Evolutionary conservation across 805 yeast species (phyloP).

Genomic region (Cyberlindnera misumaiensis): DNA sequence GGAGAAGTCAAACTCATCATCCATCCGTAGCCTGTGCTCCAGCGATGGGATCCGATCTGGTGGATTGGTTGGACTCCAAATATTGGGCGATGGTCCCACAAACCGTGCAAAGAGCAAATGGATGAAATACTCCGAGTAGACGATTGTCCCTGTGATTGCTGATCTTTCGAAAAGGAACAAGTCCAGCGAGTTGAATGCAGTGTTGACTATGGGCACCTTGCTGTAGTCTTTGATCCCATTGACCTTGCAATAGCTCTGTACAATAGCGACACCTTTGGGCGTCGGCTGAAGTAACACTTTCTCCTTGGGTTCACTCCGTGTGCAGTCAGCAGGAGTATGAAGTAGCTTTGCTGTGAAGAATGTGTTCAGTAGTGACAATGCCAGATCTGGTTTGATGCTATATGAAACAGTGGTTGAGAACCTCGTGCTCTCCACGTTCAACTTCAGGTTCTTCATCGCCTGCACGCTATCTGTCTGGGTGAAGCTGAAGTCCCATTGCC

Average conservation of each 20-base stretch:
- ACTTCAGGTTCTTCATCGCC: slow-evolving; percentile 41
- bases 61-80: slow-evolving; percentile 53
- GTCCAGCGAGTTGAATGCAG: slow-evolving; percentile 65
- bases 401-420: slow-evolving; percentile 52
- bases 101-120: slow-evolving; percentile 54
- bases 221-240: slow-evolving; percentile 38
- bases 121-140: slow-evolving; percentile 58
- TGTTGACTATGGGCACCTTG: slow-evolving; percentile 41
- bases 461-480: slow-evolving; percentile 42
- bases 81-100: slow-evolving; percentile 62
- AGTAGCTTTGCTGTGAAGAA: slow-evolving; percentile 59
- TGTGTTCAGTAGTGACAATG: slow-evolving; percentile 36
- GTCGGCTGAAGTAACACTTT: slow-evolving; percentile 67
- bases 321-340: slow-evolving; percentile 73
- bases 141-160: slow-evolving; percentile 46
- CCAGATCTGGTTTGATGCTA: slow-evolving; percentile 44
- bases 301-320: slow-evolving; percentile 41
- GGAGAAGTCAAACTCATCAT: slow-evolving; percentile 30
- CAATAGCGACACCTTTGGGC: slow-evolving; percentile 77
- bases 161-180: slow-evolving; percentile 64
- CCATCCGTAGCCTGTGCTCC: slow-evolving; percentile 26
- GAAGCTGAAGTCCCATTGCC: slow-evolving; percentile 47
- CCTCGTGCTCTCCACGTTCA: slow-evolving; percentile 40
- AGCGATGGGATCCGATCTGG: slow-evolving; percentile 43
- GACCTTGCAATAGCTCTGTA: slow-evolving; percentile 52